Evolutionary conservation across 208 protist genomes (phyloP).

Genomic region (Acanthamoeba sp.): DNA sequence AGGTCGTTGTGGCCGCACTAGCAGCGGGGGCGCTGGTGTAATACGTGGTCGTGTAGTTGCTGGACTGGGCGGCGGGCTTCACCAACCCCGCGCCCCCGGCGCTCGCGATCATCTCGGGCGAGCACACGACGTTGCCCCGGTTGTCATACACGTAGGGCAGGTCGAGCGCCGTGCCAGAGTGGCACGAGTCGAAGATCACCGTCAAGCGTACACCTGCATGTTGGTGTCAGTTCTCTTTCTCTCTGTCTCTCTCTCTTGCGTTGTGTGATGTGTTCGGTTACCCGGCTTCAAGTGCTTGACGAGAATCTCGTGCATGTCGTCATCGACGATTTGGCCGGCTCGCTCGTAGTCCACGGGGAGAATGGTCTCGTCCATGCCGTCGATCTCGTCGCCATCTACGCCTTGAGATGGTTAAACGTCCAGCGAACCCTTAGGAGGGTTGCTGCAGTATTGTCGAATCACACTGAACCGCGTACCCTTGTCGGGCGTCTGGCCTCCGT

Average conservation of each 20-base stretch:
- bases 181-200: conserved; percentile 74
- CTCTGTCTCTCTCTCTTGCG: too few species aligned
- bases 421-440: not conserved
- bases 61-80: not conserved
- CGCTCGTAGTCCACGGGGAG: conserved; percentile 62
- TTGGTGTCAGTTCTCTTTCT: too few species aligned
- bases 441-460: not conserved
- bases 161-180: conserved; percentile 73
- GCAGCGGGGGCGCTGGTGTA: not conserved
- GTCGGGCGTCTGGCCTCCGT: conserved; percentile 62
- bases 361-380: conserved; percentile 74
- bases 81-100: not conserved
- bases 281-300: conserved; percentile 19
- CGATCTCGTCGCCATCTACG: conserved; percentile 70
- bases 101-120: not conserved
- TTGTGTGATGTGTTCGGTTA: not conserved
- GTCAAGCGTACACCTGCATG: conserved; percentile 64
- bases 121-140: not conserved
- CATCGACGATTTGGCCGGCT: conserved; percentile 74
- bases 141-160: conserved; percentile 72
- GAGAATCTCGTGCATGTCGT: conserved; percentile 73
- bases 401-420: conserved; percentile 2
- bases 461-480: not conserved
- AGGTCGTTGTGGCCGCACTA: not conserved
- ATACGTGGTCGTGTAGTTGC: conserved; percentile 3